A percentile compares a stretch with the other conserved stretches of the same genome.
phyloP scores from a whole-genome alignment of 768 basidiomycete species.

The Suillus spraguei region DNA sequence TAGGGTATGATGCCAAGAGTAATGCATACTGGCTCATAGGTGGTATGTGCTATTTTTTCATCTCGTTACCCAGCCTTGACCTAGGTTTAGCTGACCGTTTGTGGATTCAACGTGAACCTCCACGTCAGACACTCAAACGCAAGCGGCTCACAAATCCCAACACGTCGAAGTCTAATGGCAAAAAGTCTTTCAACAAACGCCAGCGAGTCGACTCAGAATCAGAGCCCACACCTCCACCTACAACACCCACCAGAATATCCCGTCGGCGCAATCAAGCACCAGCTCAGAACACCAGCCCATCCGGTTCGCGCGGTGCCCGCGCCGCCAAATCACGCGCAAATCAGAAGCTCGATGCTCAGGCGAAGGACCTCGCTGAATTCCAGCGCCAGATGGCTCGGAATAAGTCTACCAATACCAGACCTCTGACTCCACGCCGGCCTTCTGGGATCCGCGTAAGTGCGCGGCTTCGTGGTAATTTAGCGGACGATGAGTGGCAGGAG shows the following conservation, averaged over 20 bases:
- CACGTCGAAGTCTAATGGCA: conserved; percentile 15
- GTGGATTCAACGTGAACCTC: conserved; percentile 80
- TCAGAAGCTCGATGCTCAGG: conserved; percentile 65
- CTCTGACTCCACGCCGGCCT: conserved; percentile 31
- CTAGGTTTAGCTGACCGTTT: conserved; percentile 67
- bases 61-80: conserved; percentile 2
- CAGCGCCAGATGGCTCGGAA: conserved; percentile 44
- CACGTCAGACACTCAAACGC: conserved; percentile 47
- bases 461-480: conserved; percentile 55
- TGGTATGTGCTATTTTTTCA: conserved; percentile 42
- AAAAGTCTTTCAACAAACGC: conserved; percentile 30
- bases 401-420: conserved; percentile 18
- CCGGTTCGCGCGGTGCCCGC: conserved; percentile 50
- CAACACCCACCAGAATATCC: conserved; percentile 15
- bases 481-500: conserved; percentile 72
- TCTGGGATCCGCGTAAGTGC: conserved; percentile 68
- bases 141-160: conserved; percentile 43
- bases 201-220: conserved; percentile 21
- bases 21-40: conserved; percentile 91
- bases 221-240: conserved; percentile 9
- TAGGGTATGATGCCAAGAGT: conserved; percentile 77
- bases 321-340: conserved; percentile 77
- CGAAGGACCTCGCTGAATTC: conserved; percentile 65
- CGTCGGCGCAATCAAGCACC: conserved; percentile 19
- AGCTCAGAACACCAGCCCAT: conserved; percentile 14